A percentile compares a stretch with the other conserved stretches of the same genome.
Evolutionary conservation across 345 rosid species (phyloP).

Genomic region (Psidium guajava): DNA sequence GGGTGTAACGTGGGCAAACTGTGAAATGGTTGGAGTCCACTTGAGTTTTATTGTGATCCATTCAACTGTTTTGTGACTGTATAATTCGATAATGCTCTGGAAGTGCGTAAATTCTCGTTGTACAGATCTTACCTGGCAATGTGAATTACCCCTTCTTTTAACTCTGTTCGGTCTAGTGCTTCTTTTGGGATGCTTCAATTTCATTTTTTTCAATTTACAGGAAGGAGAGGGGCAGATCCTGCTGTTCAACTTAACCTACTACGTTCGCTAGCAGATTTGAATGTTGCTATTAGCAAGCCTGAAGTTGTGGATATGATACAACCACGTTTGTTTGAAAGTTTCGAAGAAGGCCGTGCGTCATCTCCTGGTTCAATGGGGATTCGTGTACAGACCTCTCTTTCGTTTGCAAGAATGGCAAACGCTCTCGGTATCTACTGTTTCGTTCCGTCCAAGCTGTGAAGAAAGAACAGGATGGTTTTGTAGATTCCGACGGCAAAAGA

Average conservation of each 20-base stretch:
- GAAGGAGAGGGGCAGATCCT: slow-evolving; percentile 63
- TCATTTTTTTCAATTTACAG: background rate
- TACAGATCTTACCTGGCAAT: no score
- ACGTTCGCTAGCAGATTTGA: slow-evolving; percentile 77
- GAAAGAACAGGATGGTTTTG: background rate
- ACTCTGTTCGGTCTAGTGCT: background rate
- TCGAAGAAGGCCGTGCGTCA: no score
- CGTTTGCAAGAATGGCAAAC: slow-evolving; percentile 53
- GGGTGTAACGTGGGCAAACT: no score
- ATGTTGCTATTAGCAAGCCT: slow-evolving; percentile 51
- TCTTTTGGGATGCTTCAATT: background rate
- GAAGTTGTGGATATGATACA: slow-evolving; percentile 95
- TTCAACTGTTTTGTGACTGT: no score
- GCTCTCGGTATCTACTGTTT: slow-evolving; percentile 36
- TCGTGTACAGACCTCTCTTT: no score
- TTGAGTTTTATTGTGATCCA: no score
- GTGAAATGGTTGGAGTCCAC: no score
- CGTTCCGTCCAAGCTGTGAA: background rate
- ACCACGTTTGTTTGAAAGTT: slow-evolving; percentile 74
- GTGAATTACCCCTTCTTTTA: background rate
- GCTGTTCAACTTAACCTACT: slow-evolving; percentile 76
- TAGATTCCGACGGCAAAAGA: background rate
- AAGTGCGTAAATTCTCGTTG: no score
- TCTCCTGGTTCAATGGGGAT: no score
- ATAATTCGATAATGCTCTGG: no score